Conservation (phyloP, 345 rosid species). For the Syzygium aromaticum region DNA sequence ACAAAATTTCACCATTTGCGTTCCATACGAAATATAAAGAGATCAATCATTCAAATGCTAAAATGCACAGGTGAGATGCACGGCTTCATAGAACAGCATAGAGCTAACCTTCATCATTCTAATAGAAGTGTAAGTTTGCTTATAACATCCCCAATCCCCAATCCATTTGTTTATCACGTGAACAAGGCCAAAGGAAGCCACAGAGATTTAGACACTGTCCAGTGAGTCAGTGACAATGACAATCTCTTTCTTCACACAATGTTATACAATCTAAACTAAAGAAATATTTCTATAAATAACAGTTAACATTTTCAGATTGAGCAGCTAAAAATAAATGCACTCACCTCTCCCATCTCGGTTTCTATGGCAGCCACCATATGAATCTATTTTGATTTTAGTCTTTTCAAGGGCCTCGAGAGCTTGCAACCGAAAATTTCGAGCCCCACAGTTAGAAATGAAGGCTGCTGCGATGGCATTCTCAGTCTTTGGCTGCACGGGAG, state of each 20-base stretch:
- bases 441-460: slow-evolving; percentile 92
- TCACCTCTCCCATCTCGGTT: slow-evolving; percentile 76
- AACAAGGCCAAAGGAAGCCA: background rate
- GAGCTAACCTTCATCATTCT: background rate
- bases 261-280: background rate
- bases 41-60: background rate
- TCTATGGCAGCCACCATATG: slow-evolving; percentile 86
- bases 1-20: background rate
- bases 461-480: slow-evolving; percentile 90
- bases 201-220: background rate
- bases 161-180: background rate
- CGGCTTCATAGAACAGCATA: background rate
- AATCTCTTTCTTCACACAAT: background rate
- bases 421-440: slow-evolving; percentile 82
- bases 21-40: background rate
- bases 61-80: background rate
- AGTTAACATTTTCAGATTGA: background rate
- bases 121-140: background rate
- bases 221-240: background rate
- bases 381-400: slow-evolving; percentile 54
- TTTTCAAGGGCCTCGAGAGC: slow-evolving; percentile 72
- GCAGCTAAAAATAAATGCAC: background rate
- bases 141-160: background rate
- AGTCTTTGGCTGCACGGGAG: slow-evolving; percentile 73
- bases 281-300: background rate